Evolutionary conservation across 2,329 filamentous ascomycete genomes (phyloP).

Genomic region (Arthrobotrys musiformis): DNA sequence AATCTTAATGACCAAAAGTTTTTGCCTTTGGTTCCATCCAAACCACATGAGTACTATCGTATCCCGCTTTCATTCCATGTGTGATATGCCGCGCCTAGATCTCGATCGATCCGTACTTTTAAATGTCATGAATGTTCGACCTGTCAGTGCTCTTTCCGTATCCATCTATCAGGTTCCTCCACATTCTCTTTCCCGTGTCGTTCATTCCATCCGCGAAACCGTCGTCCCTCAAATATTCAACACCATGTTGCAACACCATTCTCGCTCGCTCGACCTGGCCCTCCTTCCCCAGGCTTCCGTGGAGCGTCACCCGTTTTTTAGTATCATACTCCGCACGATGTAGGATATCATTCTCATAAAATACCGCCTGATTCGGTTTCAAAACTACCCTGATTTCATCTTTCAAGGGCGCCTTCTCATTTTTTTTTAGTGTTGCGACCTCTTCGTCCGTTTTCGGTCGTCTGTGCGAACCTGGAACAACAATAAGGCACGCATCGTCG

Average conservation of each 20-base stretch:
- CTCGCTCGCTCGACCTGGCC: slow-evolving; percentile 48
- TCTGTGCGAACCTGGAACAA: slow-evolving; percentile 56
- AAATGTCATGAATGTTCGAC: slow-evolving; percentile 28
- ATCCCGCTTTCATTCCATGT: neutral
- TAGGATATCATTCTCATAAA: slow-evolving; percentile 57
- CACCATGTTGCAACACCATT: slow-evolving; percentile 54
- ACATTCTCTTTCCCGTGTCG: slow-evolving; percentile 42
- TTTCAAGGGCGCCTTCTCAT: slow-evolving; percentile 42
- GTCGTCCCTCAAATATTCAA: slow-evolving; percentile 46
- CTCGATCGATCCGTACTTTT: neutral
- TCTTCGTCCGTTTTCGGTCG: slow-evolving; percentile 54
- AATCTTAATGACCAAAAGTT: slow-evolving; percentile 47
- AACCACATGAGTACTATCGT: neutral
- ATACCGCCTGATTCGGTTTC: slow-evolving; percentile 55
- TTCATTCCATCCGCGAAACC: slow-evolving; percentile 40
- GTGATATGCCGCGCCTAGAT: neutral
- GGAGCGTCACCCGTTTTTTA: slow-evolving; percentile 47
- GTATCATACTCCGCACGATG: slow-evolving; percentile 53
- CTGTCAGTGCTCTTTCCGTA: slow-evolving; percentile 35
- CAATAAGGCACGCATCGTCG: slow-evolving; percentile 53
- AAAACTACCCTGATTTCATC: slow-evolving; percentile 52
- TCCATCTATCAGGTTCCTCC: slow-evolving; percentile 49
- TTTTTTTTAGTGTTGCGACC: slow-evolving; percentile 6
- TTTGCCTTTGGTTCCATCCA: slow-evolving; percentile 26
- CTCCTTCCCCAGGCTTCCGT: slow-evolving; percentile 45